These are phyloP conservation scores for Saccharomycopsis javanensis DNA, from an alignment of 805 yeast species.

Conservation along the genomic window DNA sequence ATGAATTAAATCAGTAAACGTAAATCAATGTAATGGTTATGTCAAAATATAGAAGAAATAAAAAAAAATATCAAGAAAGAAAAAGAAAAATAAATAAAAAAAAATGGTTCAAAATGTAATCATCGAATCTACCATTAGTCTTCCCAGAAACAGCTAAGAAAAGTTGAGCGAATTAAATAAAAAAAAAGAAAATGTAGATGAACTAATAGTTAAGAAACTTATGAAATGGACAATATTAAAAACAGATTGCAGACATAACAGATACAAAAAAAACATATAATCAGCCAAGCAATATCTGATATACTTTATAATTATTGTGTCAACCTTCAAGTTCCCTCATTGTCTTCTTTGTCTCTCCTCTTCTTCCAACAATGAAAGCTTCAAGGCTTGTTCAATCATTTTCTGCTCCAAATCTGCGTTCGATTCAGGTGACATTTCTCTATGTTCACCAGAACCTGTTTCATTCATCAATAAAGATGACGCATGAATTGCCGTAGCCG, in stretches of 20 bases:
- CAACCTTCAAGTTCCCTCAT: neutral
- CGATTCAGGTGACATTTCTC: conserved; percentile 21
- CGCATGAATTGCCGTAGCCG: conserved; percentile 90
- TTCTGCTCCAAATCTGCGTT: conserved; percentile 49
- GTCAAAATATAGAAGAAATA: too few relatives aligned
- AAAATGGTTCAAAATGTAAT: too few relatives aligned
- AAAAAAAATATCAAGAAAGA: neutral
- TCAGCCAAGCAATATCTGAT: too few relatives aligned
- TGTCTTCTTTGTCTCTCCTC: conserved; percentile 37
- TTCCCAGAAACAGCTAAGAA: neutral
- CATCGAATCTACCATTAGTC: neutral
- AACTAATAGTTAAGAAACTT: neutral
- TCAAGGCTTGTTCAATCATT: conserved; percentile 78
- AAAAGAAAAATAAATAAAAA: neutral
- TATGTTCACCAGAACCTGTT: conserved; percentile 12
- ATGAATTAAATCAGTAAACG: neutral
- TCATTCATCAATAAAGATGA: conserved; percentile 42
- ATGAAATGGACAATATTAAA: neutral
- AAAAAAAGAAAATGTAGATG: neutral
- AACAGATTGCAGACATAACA: neutral
- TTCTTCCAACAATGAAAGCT: conserved; percentile 63
- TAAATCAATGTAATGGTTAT: neutral
- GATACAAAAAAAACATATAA: too few relatives aligned
- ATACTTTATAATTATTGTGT: too few relatives aligned
- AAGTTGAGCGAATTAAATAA: too few relatives aligned